These are phyloP conservation scores for Eutrema yunnanense DNA, from an alignment of 345 rosid genomes.

Conservation along the genomic window DNA sequence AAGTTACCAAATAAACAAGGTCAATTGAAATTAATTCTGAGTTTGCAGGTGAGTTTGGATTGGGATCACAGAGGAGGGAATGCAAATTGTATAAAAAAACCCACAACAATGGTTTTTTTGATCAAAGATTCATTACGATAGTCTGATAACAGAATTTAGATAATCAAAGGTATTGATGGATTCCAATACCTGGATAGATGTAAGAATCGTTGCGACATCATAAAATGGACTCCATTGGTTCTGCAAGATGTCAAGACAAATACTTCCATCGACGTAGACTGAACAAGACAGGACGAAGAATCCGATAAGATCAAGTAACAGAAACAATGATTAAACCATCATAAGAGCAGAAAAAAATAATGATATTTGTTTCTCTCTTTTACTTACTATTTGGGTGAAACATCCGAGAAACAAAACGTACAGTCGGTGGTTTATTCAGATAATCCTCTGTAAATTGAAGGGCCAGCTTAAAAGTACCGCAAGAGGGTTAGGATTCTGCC, in stretches of 20 bases:
- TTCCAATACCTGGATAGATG: not conserved
- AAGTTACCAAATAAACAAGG: too few relatives aligned
- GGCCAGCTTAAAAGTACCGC: slow-evolving; percentile 25
- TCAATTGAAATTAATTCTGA: not conserved
- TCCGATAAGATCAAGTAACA: not conserved
- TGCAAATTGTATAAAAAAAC: not conserved
- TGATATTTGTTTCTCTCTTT: not conserved
- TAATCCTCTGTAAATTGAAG: not conserved
- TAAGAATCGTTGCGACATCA: not conserved
- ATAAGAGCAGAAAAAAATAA: not conserved
- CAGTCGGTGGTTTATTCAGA: not conserved
- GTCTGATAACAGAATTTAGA: not conserved
- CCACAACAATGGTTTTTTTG: not conserved
- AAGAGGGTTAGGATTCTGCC: not conserved
- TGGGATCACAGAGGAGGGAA: slow-evolving; percentile 1
- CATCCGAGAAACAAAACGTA: not conserved
- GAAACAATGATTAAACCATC: not conserved
- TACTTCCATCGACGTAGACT: slow-evolving; percentile 71
- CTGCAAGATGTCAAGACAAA: slow-evolving; percentile 63
- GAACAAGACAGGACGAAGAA: not conserved
- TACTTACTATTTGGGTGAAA: not conserved
- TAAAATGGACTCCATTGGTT: slow-evolving; percentile 44
- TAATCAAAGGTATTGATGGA: not conserved
- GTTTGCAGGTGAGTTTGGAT: not conserved
- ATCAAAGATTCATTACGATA: not conserved